Evolutionary conservation across 2,329 filamentous ascomycete species (phyloP), one percentile per base, ranked within the genome.

Genomic region (Boeremia exigua): DNA sequence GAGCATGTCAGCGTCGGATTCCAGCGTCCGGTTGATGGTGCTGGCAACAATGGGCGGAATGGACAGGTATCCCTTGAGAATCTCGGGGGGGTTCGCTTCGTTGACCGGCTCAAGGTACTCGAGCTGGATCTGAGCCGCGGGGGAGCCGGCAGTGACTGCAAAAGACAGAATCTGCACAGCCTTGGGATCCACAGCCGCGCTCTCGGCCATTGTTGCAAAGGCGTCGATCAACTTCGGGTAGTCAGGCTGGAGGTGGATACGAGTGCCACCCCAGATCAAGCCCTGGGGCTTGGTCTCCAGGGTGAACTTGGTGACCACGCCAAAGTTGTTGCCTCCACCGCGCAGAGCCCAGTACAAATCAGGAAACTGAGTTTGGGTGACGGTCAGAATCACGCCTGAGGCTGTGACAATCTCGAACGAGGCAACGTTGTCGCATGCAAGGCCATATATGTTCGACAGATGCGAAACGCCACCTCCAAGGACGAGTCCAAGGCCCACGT

Each of bases 301-400:
- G 14, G 54, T 48, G 50, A 66, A 66, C 19, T 50, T 56, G 3
- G 67, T 70, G 11, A 69, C 61, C 15, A 69, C 61, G 15, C 67
- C 61, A 8, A 67, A 66, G 27, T 68, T 68, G 33, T 61, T 66
- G 1, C 59, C 58, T 12, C 67, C 68, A 2, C 71, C 72, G 17
- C 70, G 68, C 23, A 75, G 62, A 1, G 69, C 68, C 32, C 54
- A 62, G 56, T 70, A 77, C 6, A 77, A 51, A 44, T 62, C 60
- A 32, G 61, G 10, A 23, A 49, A 48, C 14, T 25, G 10, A 1
- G 15, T 33, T 6, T 54, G 39, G 25, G 25, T 59, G 14, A 53
- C 55, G 10, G 39, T 58, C 7, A 65, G 57, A 10, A 59, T 48
- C 7, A 40, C 10, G 5, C 76, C 76, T 27, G 66, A 63, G 11